These are phyloP conservation scores for Fusarium mangiferae DNA, from an alignment of 2,329 filamentous ascomycete genomes.

Conservation along the genomic window DNA sequence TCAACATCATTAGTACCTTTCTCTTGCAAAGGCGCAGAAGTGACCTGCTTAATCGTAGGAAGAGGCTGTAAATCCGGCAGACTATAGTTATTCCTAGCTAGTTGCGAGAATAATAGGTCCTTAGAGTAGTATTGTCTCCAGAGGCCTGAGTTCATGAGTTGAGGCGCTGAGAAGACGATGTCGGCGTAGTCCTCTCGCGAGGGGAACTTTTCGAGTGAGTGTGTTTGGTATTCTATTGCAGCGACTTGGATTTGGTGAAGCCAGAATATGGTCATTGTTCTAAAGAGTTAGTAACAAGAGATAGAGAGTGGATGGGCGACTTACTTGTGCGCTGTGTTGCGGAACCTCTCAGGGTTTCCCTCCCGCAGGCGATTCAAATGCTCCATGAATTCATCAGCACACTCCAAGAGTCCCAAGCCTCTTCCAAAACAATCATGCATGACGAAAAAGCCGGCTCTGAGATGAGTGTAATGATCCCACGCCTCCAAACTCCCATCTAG, in stretches of 20 bases:
- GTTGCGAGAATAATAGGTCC: slow-evolving; percentile 44
- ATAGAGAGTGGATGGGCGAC: background rate
- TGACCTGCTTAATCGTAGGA: slow-evolving; percentile 23
- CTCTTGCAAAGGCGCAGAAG: background rate
- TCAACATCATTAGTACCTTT: slow-evolving; percentile 6
- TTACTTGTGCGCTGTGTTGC: slow-evolving; percentile 49
- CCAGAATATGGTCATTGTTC: slow-evolving; percentile 51
- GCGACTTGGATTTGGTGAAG: slow-evolving; percentile 49
- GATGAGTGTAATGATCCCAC: slow-evolving; percentile 50
- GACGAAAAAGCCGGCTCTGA: slow-evolving; percentile 48
- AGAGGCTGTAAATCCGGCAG: slow-evolving; percentile 47
- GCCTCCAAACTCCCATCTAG: slow-evolving; percentile 39
- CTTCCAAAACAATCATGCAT: slow-evolving; percentile 42
- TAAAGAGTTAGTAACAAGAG: background rate
- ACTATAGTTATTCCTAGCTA: slow-evolving; percentile 44
- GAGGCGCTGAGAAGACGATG: slow-evolving; percentile 39
- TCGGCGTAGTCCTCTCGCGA: slow-evolving; percentile 34
- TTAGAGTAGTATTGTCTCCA: slow-evolving; percentile 50
- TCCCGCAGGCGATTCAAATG: slow-evolving; percentile 42
- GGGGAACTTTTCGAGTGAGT: slow-evolving; percentile 20
- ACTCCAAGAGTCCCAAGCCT: slow-evolving; percentile 40
- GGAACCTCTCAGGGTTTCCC: slow-evolving; percentile 45
- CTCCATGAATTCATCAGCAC: slow-evolving; percentile 45
- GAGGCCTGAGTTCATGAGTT: slow-evolving; percentile 45
- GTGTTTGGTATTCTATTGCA: slow-evolving; percentile 39